phyloP scores from a whole-genome alignment of 2,329 filamentous ascomycete species.

The Fusarium sambucinum region DNA sequence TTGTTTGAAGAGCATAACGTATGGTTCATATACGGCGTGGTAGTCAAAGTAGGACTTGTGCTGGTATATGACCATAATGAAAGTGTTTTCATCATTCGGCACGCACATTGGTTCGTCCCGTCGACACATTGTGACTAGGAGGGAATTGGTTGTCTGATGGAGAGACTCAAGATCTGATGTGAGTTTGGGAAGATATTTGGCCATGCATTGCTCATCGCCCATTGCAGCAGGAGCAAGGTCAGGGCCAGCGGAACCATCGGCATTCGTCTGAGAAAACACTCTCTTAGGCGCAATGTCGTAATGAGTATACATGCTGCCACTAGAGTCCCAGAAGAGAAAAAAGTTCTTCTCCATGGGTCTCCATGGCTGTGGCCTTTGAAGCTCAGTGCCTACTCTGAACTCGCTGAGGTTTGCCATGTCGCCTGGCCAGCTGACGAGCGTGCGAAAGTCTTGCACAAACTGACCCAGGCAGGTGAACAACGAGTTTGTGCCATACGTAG shows the following conservation, averaged over 20 bases:
- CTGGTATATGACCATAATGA: slow-evolving; percentile 67
- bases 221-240: slow-evolving; percentile 58
- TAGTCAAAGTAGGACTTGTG: slow-evolving; percentile 63
- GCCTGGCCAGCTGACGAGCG: slow-evolving; percentile 59
- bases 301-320: slow-evolving; percentile 62
- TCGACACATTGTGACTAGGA: slow-evolving; percentile 66
- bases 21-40: slow-evolving; percentile 68
- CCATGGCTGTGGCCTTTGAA: slow-evolving; percentile 63
- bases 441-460: slow-evolving; percentile 66
- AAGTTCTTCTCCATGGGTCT: slow-evolving; percentile 69
- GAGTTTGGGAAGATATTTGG: slow-evolving; percentile 58
- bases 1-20: slow-evolving; percentile 64
- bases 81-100: slow-evolving; percentile 62
- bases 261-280: slow-evolving; percentile 60
- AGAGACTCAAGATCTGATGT: slow-evolving; percentile 58
- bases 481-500: slow-evolving; percentile 68
- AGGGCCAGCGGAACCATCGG: slow-evolving; percentile 60
- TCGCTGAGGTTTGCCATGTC: slow-evolving; percentile 44
- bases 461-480: slow-evolving; percentile 67
- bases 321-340: slow-evolving; percentile 70
- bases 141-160: slow-evolving; percentile 71
- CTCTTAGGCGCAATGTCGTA: slow-evolving; percentile 65
- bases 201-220: slow-evolving; percentile 61
- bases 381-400: slow-evolving; percentile 62
- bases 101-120: slow-evolving; percentile 60